phyloP scores from a whole-genome alignment of 106 monocot species.

The Amphibolis antarctica region DNA sequence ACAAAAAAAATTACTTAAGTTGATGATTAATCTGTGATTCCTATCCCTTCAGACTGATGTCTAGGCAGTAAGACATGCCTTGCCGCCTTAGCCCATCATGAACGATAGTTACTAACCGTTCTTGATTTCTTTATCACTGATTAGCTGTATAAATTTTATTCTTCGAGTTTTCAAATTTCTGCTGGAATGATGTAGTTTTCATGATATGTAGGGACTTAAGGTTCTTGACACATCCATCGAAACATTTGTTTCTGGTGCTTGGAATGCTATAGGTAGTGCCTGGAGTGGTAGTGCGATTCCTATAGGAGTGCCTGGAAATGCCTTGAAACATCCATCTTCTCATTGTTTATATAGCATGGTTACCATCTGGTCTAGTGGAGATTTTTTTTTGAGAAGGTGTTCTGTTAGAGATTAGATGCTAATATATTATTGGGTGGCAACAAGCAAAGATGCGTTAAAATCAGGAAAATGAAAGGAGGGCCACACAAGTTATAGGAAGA shows the following conservation, averaged over 20 bases:
- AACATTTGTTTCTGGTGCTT: constrained; percentile 61
- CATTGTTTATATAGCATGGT: not conserved
- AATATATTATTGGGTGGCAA: no score
- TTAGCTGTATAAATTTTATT: not conserved
- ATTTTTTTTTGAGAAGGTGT: no score
- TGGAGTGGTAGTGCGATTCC: constrained; percentile 64
- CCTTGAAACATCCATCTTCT: not conserved
- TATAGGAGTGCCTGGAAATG: constrained; percentile 64
- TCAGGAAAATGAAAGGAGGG: no score
- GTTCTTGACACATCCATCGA: constrained; percentile 74
- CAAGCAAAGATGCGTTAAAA: no score
- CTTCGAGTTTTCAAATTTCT: not conserved
- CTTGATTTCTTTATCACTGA: not conserved
- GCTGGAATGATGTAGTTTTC: not conserved
- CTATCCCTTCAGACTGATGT: not conserved
- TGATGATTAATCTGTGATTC: not conserved
- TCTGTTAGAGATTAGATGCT: no score
- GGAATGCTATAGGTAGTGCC: constrained; percentile 68
- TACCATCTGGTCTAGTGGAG: not conserved
- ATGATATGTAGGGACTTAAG: constrained; percentile 52
- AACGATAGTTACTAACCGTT: no score
- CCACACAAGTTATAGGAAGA: no score
- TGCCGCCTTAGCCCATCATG: no score
- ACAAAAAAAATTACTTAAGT: not conserved
- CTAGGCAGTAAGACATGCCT: not conserved